A percentile compares a stretch with the other conserved stretches of the same genome.
Conservation (phyloP, 2,329 filamentous ascomycete genomes). For the Fusarium sp. region DNA sequence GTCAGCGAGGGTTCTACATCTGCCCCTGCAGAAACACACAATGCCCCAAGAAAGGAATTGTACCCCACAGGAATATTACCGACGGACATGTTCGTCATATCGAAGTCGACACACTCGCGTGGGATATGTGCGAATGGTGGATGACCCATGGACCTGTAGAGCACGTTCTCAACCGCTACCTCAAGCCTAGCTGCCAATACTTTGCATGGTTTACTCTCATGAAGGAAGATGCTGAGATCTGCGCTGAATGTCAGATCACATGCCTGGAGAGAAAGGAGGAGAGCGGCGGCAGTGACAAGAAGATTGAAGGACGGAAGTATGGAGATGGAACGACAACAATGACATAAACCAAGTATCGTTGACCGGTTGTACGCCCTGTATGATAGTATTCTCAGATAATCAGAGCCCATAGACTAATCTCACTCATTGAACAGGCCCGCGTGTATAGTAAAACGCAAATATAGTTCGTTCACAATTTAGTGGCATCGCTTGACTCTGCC, state of each 20-base stretch:
- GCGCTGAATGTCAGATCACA: slow-evolving; percentile 25
- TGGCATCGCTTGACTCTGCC: not conserved
- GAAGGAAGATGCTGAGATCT: slow-evolving; percentile 19
- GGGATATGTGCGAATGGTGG: slow-evolving; percentile 44
- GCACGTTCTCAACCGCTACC: slow-evolving; percentile 42
- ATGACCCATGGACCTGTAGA: slow-evolving; percentile 40
- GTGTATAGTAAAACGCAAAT: not conserved
- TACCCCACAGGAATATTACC: slow-evolving; percentile 32
- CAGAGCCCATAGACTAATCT: not conserved
- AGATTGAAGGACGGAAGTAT: not conserved
- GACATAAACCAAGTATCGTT: not conserved
- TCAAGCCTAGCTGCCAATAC: slow-evolving; percentile 39
- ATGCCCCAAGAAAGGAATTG: slow-evolving; percentile 29
- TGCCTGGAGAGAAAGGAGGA: slow-evolving; percentile 18
- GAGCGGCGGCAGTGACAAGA: slow-evolving; percentile 8
- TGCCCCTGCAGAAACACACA: slow-evolving; percentile 39
- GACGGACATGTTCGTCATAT: slow-evolving; percentile 36
- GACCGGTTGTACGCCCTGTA: not conserved
- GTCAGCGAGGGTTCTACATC: slow-evolving; percentile 37
- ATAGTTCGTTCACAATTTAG: not conserved
- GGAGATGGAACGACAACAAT: not conserved
- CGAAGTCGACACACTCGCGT: slow-evolving; percentile 36
- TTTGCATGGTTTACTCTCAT: slow-evolving; percentile 39
- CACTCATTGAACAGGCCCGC: not conserved
- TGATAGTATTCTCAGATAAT: not conserved